phyloP scores from a whole-genome alignment of 1,139 yeast species.

The Candida neerlandica region DNA sequence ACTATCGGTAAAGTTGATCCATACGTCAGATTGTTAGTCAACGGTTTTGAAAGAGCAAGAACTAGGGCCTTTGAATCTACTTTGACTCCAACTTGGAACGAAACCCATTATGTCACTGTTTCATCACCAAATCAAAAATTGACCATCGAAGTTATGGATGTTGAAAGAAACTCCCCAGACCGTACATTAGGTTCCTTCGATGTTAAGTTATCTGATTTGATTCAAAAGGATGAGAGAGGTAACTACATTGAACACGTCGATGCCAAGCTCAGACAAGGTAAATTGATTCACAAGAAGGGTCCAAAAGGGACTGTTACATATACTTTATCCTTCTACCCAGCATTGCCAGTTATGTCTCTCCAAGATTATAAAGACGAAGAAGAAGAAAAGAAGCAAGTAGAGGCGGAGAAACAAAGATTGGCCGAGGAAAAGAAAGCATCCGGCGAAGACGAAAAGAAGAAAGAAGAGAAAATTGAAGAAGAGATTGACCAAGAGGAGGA shows the following conservation, averaged over 20 bases:
- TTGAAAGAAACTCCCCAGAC: constrained; percentile 73
- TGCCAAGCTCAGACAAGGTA: constrained; percentile 57
- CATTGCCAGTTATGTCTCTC: constrained; percentile 73
- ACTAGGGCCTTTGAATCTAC: constrained; percentile 72
- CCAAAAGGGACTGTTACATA: constrained; percentile 81
- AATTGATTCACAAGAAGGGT: constrained; percentile 70
- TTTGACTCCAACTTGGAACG: constrained; percentile 83
- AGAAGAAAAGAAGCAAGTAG: constrained; percentile 32
- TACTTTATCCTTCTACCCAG: constrained; percentile 78
- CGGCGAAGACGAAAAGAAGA: constrained; percentile 15
- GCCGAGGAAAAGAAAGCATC: constrained; percentile 27
- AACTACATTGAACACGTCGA: constrained; percentile 64
- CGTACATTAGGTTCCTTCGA: constrained; percentile 85
- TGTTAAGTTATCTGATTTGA: constrained; percentile 64
- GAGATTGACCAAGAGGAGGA: constrained; percentile 39
- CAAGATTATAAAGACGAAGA: constrained; percentile 66
- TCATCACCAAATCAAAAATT: constrained; percentile 80
- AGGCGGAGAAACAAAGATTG: constrained; percentile 35
- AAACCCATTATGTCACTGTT: constrained; percentile 77
- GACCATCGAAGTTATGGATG: constrained; percentile 90
- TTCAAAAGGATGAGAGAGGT: constrained; percentile 68
- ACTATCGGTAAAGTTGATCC: constrained; percentile 92
- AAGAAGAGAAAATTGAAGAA: constrained; percentile 25
- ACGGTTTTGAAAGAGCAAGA: constrained; percentile 76
- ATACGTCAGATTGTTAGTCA: constrained; percentile 76